These are phyloP conservation scores for Apiospora marii DNA, from an alignment of 2,329 filamentous ascomycete genomes.

Conservation along the genomic window DNA sequence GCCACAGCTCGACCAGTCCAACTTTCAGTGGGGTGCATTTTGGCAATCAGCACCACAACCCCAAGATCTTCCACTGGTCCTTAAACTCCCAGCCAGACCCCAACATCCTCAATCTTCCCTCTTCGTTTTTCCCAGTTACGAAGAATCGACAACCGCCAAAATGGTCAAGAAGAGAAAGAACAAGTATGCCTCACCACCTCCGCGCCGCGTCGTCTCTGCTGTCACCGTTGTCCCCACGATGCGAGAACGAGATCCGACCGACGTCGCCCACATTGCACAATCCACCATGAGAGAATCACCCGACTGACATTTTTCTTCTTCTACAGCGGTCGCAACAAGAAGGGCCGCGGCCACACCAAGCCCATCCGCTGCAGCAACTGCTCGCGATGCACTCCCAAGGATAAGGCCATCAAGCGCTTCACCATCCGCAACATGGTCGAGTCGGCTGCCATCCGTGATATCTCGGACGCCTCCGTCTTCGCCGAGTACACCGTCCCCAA, in stretches of 20 bases:
- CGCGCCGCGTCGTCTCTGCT: slow-evolving; percentile 13
- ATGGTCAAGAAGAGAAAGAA: slow-evolving; percentile 79
- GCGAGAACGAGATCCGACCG: slow-evolving; percentile 21
- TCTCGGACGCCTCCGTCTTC: slow-evolving; percentile 99
- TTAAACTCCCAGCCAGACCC: slow-evolving; percentile 2
- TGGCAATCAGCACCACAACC: slow-evolving; percentile 18
- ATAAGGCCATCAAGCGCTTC: slow-evolving; percentile 99
- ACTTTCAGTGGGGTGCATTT: slow-evolving; percentile 19
- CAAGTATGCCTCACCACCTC: slow-evolving; percentile 56
- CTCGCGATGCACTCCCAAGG: slow-evolving; percentile 93
- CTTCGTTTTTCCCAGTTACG: slow-evolving; percentile 21
- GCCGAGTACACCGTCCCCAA: slow-evolving; percentile 99
- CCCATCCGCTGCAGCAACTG: slow-evolving; percentile 85
- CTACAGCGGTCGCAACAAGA: slow-evolving; percentile 96
- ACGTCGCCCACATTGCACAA: neutral
- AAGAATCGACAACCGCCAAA: slow-evolving; percentile 55
- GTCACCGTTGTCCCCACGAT: neutral
- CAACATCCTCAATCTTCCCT: slow-evolving; percentile 21
- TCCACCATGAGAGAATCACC: slow-evolving; percentile 19
- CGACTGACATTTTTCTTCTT: slow-evolving; percentile 36
- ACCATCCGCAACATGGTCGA: slow-evolving; percentile 99
- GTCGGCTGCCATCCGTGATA: slow-evolving; percentile 99
- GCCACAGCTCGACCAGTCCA: neutral
- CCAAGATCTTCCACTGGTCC: slow-evolving; percentile 20
- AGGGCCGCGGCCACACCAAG: slow-evolving; percentile 99